Base-by-base conservation (phyloP, 768 basidiomycete species). In the Lactarius sanguifluus region DNA sequence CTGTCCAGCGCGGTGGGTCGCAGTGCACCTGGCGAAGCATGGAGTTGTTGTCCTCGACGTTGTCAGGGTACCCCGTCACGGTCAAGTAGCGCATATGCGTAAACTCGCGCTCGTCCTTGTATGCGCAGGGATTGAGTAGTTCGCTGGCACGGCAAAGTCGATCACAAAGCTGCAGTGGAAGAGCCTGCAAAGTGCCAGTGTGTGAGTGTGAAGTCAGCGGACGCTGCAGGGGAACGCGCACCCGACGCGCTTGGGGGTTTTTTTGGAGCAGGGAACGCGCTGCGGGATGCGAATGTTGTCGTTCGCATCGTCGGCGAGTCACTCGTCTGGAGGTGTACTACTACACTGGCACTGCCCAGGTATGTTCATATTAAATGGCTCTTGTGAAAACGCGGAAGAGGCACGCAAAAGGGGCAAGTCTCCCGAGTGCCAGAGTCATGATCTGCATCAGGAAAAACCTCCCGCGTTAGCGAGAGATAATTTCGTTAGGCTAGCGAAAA, bases 71-170 rank as follows among this genome's bases (percentile, higher is more conserved):
- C 77, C 92, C 95, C 0, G 96, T 98, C 18, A 93, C 94, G 0
- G 95, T 96, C 9, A 89, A 90, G 77, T 98, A 98, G 6, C 96
- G 87, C 94, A 98, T 96, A 77, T 93, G 90, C 0, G 92, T 94
- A 75, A 94, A 96, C 76, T 97, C 96, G 68, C n/a, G n/a, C n/a
- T 94, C 93, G 57, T 85, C 88, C 60, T 86, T 84, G 68, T 84
- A 77, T 9, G 86, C 80, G 71, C 91, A 94, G 82, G 92, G 87
- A 66, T 92, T 87, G 32, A 98, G 83, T 52, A 98, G 81, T 94
- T 96, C 23, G 89, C 83, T 0, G 96, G 96, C 0, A 97, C 94
- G 0, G 90, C 84, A 12, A 89, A 86, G 78, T 98, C 95, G 40
- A 96, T 80, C 12, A 98, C 92, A 57, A 97, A 88, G 76, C 98